Conservation (phyloP, 192 early-diverging fungal genomes). For the Lunasporangiospora selenospora region DNA sequence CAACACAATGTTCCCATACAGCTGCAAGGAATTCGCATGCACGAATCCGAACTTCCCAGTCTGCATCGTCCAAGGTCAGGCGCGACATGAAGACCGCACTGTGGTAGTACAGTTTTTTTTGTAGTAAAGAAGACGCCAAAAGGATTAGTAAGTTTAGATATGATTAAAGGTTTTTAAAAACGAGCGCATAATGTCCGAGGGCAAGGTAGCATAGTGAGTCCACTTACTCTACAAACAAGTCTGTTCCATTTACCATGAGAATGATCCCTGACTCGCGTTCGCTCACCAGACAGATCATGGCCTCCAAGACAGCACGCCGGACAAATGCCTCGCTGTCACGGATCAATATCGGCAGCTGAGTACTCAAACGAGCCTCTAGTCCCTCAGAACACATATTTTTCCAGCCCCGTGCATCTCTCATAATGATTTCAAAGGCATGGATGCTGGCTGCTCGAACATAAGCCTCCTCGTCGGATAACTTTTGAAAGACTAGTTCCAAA, state of each 20-base stretch:
- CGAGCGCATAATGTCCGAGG: too few relatives aligned
- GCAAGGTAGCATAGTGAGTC: too few relatives aligned
- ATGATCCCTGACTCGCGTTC: slow-evolving; percentile 56
- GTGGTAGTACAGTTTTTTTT: too few relatives aligned
- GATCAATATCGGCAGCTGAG: slow-evolving; percentile 50
- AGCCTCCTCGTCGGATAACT: slow-evolving; percentile 54
- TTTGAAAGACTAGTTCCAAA: slow-evolving; percentile 41
- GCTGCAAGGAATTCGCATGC: slow-evolving; percentile 55
- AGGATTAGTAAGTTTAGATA: neutral
- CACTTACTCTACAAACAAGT: slow-evolving; percentile 31
- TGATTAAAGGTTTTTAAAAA: neutral
- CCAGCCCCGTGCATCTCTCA: slow-evolving; percentile 57
- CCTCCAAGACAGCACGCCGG: slow-evolving; percentile 56
- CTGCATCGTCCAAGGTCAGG: slow-evolving; percentile 55
- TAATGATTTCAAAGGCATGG: slow-evolving; percentile 49
- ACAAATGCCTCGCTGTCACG: slow-evolving; percentile 62
- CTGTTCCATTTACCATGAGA: slow-evolving; percentile 39
- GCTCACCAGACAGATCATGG: slow-evolving; percentile 53
- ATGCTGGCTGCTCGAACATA: slow-evolving; percentile 62
- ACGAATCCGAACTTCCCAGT: slow-evolving; percentile 57
- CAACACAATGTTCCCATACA: slow-evolving; percentile 51
- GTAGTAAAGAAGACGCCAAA: neutral
- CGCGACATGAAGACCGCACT: slow-evolving; percentile 49
- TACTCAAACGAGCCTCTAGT: slow-evolving; percentile 36
- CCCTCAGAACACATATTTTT: slow-evolving; percentile 49